Base-by-base conservation (phyloP, 345 rosid species). In the Bretschneidera sinensis region DNA sequence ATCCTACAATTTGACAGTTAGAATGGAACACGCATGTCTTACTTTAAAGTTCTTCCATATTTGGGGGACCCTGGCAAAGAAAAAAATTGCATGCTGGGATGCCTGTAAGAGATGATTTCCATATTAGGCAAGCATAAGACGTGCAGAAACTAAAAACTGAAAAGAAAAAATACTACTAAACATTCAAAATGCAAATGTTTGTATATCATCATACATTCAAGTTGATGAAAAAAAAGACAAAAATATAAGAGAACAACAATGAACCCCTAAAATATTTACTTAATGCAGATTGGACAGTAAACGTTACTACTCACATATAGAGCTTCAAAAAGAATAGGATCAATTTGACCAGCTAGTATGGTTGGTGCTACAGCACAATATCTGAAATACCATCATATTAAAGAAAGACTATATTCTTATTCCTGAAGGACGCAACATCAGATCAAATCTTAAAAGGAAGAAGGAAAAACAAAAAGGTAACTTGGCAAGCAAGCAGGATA, bases 31-130 rank as follows among this genome's bases (percentile, higher is more conserved):
- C 25, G 33, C 24, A 49, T 23, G 16, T 56, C 97, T 86, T 69
- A 89, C 92, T 58, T 70, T 74, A 72, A 86, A 84, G 79, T 90
- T 90, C 74, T 76, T 68, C 99, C 88, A 90, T 73, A 94, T 94
- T 66, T 88, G 99, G 21, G 99, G 99, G 48, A 94, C 85, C 79
- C 90, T 80, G 34, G 97, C 96, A 80, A 70, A 83, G 73, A 94
- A 87, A 70, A 94, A 94, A 24, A 90, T 79, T 10, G 90, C 97
- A 80, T 94, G 99, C 63, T 94, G 99, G 48, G 92, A 94, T 53
- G 89, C 95, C 98, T 92, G 90, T 61, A 80, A 62, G 18, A 51
- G 48, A 63, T 60, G 23, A 43, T 65, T 54, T 28, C 35, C 34
- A 47, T 24, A 33, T 59, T 21, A 65, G 22, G 48, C 28, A 58